Base-by-base conservation (phyloP, 305 asterid species). In the Galium porrigens region DNA sequence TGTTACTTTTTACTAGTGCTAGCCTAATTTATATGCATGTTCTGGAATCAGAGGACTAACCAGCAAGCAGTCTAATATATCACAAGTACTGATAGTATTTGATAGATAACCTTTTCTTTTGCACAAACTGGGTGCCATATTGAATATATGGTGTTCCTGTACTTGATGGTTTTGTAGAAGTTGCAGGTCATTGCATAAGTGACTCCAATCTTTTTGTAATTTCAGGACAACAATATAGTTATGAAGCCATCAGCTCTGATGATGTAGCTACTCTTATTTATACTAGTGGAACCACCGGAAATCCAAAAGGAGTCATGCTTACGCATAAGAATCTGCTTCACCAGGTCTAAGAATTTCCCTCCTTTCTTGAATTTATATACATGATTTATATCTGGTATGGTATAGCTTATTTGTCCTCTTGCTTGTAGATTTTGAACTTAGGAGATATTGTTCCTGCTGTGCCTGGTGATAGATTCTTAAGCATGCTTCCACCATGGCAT, bases 401-500 rank as follows among this genome's bases (percentile, higher is more conserved):
- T 51, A 2, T 44, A 14, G 41, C 3, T 41, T 41, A 4, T 25
- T 53, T 3, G 61, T 52, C 37, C 34, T 66, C 62, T 63, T 9
- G 41, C 4, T 34, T 51, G 33, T 65, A 91, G 98, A 70, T 92
- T 77, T 32, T 56, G 44, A 85, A 71, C 75, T 80, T 92, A 20
- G 78, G 94, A 89, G 95, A 86, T 69, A 72, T 83, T 74, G 95
- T 92, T 63, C 99, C 99, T 48, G 90, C 95, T 67, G 76, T 76
- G 52, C 94, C 90, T 54, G 95, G 91, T 73, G 99, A 89, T 72
- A 83, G 87, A 79, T 92, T 92, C 79, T 79, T 92, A 68, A 92
- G 96, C 80, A 82, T 92, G 91, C 95, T 92, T 74, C 99, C 99
- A 34, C 94, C 99, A 53, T 92, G 96, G 96, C 99, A 92, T 84